Percentiles rank a stretch among this genome's conserved stretches.
phyloP scores from a whole-genome alignment of 768 basidiomycete species.

The Boletus speciosus region DNA sequence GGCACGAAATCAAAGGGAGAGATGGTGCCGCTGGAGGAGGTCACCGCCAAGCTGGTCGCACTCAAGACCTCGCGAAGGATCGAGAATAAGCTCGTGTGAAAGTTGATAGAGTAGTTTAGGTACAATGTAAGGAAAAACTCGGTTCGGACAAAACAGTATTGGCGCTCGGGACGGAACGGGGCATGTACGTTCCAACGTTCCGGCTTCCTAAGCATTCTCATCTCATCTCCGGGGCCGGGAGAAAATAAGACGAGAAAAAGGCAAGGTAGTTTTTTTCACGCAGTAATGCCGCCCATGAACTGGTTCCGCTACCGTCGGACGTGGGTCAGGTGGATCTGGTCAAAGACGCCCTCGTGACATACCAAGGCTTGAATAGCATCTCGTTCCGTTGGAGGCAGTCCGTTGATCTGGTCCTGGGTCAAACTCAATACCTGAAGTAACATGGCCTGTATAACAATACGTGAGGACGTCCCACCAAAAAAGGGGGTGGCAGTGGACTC shows the following conservation, averaged over 20 bases:
- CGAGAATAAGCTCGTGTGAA: constrained; percentile 48
- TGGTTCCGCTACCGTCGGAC: constrained; percentile 28
- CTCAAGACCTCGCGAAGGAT: constrained; percentile 61
- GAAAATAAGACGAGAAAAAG: neutral
- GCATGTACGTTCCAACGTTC: no score
- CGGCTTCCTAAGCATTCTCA: no score
- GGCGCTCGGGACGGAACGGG: neutral
- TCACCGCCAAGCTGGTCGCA: constrained; percentile 63
- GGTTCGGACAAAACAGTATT: no score
- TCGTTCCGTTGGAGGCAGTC: constrained; percentile 73
- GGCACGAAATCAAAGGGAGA: constrained; percentile 80
- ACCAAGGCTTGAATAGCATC: constrained; percentile 81
- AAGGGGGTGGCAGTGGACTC: constrained; percentile 11
- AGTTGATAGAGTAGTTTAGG: constrained; percentile 11
- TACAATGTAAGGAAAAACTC: neutral
- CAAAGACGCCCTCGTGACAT: constrained; percentile 20
- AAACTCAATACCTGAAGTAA: constrained; percentile 82
- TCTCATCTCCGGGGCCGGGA: neutral
- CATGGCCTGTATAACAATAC: constrained; percentile 54
- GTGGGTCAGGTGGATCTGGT: neutral
- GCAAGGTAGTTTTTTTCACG: constrained; percentile 3
- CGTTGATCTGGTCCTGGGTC: constrained; percentile 79
- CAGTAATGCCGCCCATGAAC: constrained; percentile 33
- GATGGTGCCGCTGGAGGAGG: constrained; percentile 67
- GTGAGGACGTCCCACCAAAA: no score